phyloP scores from a whole-genome alignment of 495 filamentous ascomycete species.

The Tetracladium marchalianum region DNA sequence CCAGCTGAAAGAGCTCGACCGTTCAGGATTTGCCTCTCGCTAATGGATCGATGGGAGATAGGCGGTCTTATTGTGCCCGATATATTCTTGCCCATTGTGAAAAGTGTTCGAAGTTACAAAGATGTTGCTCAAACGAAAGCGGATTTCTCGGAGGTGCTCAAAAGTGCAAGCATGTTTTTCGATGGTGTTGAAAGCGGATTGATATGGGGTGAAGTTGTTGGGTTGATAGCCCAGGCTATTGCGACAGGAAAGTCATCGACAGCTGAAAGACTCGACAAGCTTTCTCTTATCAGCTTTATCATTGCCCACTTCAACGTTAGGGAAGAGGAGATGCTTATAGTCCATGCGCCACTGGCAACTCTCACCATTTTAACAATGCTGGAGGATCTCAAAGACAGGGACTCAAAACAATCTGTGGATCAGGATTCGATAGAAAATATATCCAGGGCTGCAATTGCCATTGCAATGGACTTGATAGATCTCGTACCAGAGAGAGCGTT shows the following conservation, averaged over 20 bases:
- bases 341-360: conserved; percentile 70
- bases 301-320: conserved; percentile 82
- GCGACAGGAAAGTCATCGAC: conserved; percentile 28
- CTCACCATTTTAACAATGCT: conserved; percentile 58
- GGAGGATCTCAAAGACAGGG: conserved; percentile 29
- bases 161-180: conserved; percentile 91
- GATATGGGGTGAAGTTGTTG: conserved; percentile 76
- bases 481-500: conserved; percentile 67
- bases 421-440: conserved; percentile 8
- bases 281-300: conserved; percentile 73
- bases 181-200: conserved; percentile 90
- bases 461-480: conserved; percentile 46
- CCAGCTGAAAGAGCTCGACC: conserved; percentile 72
- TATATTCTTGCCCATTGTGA: conserved; percentile 78
- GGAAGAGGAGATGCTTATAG: conserved; percentile 88
- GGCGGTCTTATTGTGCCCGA: conserved; percentile 79
- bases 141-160: conserved; percentile 75
- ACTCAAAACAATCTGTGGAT: not conserved
- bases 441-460: conserved; percentile 34
- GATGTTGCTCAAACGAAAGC: conserved; percentile 42
- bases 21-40: conserved; percentile 81
- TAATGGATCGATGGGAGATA: conserved; percentile 98
- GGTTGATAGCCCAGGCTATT: conserved; percentile 48
- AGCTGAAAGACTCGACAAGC: conserved; percentile 40
- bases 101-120: conserved; percentile 66